Base-by-base conservation (phyloP, 2,329 filamentous ascomycete species). In the Rhynchosporium graminicola region DNA sequence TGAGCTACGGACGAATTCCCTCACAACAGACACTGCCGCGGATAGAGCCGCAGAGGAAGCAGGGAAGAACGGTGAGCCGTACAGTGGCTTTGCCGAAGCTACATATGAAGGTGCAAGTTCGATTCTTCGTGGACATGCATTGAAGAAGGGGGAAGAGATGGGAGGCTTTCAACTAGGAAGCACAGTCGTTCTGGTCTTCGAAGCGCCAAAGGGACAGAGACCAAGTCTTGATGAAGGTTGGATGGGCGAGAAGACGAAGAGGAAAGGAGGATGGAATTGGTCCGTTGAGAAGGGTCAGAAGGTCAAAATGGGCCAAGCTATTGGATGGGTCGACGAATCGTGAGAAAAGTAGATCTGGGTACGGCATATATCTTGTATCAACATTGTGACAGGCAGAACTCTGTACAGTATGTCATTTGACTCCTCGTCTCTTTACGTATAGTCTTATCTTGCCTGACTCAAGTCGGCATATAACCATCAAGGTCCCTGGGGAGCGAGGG, bases 111-210 rank as follows among this genome's bases (percentile, higher is more conserved):
- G 82, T 15, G 91, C 94, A 1, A 96, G 90, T 71, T 78, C 82
- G 3, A 84, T 97, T 2, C 81, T 99, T 0, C 86, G 86, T 26
- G 95, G 96, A 2, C 87, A 98, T 74, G 89, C 94, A 1, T 79
- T 99, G 60, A 85, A 88, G 66, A 83, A 90, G 50, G 95, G 95
- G 42, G 94, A 98, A 74, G 95, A 99, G 77, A 98, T 99, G 92
- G 95, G 95, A 60, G 96, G 95, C 0, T 99, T 99, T 78, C 92
- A 96, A 79, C 82, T 99, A 3, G 95, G 95, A 26, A 97, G 92
- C 75, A 97, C 94, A 0, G 88, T 99, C 68, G 95, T 99, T 45
- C 80, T 99, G 58, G 92, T 99, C 0, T 99, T 99, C 74, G 96
- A 99, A 78, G 95, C 95, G 12, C 95, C 95, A 0, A 85, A 87